phyloP scores from a whole-genome alignment of 768 basidiomycete species.

The Termitomyces sp. region DNA sequence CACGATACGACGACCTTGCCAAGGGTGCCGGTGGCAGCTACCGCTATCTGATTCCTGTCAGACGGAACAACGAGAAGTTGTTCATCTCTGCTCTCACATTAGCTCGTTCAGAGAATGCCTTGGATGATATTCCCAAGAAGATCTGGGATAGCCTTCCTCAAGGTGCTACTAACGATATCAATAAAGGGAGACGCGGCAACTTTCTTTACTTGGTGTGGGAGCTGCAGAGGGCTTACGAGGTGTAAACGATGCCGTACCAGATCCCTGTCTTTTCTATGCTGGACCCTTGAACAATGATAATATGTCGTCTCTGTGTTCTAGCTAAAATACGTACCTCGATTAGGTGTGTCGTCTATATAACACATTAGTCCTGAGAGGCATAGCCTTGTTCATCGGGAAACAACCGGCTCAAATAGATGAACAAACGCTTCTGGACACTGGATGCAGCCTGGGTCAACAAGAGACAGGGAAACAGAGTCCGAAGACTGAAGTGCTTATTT shows the following conservation, averaged over 20 bases:
- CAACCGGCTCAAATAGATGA: too few relatives aligned
- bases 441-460: neutral
- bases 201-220: neutral
- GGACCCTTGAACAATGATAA: neutral
- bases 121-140: neutral
- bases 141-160: neutral
- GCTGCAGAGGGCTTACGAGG: neutral
- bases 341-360: neutral
- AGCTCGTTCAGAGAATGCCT: neutral
- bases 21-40: neutral
- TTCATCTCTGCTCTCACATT: neutral
- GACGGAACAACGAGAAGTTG: neutral
- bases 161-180: neutral
- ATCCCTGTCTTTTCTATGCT: neutral
- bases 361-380: neutral
- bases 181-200: neutral
- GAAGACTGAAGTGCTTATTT: neutral
- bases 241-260: neutral
- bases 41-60: constrained; percentile 5
- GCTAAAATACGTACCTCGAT: neutral
- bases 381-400: too few relatives aligned
- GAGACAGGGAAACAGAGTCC: too few relatives aligned
- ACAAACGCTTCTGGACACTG: neutral
- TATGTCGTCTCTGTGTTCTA: neutral
- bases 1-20: constrained; percentile 2